Conservation (phyloP, 768 basidiomycete genomes). For the Leucocoprinus sp. region DNA sequence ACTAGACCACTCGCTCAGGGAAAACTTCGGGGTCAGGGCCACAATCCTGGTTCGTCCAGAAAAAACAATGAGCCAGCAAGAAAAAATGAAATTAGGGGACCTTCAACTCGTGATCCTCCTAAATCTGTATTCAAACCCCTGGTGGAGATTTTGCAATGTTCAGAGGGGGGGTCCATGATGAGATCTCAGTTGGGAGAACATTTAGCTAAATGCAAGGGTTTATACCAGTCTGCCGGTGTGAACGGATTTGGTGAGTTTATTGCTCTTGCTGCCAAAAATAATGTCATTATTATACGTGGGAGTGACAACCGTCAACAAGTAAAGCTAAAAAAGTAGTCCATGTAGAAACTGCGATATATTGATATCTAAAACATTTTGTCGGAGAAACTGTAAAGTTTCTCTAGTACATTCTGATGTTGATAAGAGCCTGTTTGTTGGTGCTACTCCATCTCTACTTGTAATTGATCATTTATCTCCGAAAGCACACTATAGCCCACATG, state of each 20-base stretch:
- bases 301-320: conserved; percentile 1
- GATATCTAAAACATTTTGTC: no score
- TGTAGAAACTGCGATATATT: no score
- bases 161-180: neutral
- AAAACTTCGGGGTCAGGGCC: neutral
- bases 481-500: no score
- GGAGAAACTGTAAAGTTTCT: no score
- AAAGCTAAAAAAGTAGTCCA: conserved; percentile 1
- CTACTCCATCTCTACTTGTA: no score
- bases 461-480: no score
- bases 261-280: conserved; percentile 6
- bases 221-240: conserved; percentile 10
- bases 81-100: neutral
- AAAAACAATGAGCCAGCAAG: no score
- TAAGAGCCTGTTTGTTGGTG: no score
- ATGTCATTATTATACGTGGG: neutral
- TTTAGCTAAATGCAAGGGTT: neutral
- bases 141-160: neutral
- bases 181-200: conserved; percentile 4
- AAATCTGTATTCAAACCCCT: neutral
- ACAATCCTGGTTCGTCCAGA: neutral
- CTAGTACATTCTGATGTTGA: no score
- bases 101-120: neutral
- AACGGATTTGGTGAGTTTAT: conserved; percentile 9
- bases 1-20: neutral